phyloP scores from a whole-genome alignment of 202 grass and related monocot species.

The Saccharum hybrid region DNA sequence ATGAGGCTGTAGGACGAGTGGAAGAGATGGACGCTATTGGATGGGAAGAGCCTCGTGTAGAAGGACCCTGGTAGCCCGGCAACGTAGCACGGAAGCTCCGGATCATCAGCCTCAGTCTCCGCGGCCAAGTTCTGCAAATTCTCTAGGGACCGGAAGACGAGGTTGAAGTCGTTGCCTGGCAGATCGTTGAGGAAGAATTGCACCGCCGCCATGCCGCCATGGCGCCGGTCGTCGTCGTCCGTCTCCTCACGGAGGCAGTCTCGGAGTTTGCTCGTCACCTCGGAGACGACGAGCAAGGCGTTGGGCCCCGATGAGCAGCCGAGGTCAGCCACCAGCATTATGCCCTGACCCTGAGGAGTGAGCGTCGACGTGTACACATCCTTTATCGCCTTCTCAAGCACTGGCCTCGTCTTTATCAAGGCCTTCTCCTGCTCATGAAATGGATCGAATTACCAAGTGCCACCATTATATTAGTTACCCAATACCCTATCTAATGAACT shows the following conservation, averaged over 20 bases:
- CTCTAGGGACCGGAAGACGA: neutral
- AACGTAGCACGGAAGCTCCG: neutral
- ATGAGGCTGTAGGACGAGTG: constrained; percentile 11
- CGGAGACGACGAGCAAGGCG: neutral
- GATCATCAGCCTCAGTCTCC: neutral
- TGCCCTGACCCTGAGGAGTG: no score
- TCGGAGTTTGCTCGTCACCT: neutral
- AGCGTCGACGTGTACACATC: no score
- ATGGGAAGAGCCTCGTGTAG: constrained; percentile 2
- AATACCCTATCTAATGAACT: no score
- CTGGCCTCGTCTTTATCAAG: no score
- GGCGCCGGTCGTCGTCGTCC: no score
- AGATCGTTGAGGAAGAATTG: constrained; percentile 20
- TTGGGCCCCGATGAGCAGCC: neutral
- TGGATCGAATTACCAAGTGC: no score
- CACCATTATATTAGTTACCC: no score
- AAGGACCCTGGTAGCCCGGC: neutral
- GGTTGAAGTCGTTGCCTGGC: constrained; percentile 8
- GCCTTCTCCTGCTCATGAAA: no score
- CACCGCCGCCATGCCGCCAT: neutral
- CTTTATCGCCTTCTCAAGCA: no score
- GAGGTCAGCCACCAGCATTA: neutral
- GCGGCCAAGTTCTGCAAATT: neutral
- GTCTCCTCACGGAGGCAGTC: neutral
- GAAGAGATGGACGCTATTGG: neutral